Conservation (phyloP, 2,329 filamentous ascomycete species). For the Colletotrichum sojae region DNA sequence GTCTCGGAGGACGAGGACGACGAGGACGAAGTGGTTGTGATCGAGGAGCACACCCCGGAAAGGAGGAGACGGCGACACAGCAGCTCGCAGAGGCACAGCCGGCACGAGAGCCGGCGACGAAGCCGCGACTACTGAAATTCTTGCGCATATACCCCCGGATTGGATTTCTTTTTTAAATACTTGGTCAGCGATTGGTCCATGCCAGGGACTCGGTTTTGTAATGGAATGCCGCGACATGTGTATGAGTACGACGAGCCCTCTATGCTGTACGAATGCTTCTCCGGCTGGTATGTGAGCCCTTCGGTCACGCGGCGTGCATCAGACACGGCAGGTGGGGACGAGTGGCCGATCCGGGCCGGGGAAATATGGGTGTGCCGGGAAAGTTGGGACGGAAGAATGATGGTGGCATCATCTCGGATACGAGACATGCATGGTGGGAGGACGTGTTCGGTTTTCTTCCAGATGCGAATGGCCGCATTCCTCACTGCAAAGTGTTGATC, state of each 20-base stretch:
- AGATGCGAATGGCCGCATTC: slow-evolving; percentile 21
- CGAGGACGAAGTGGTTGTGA: slow-evolving; percentile 50
- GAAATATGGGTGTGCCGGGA: neutral
- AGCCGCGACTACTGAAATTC: slow-evolving; percentile 34
- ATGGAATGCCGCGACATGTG: neutral
- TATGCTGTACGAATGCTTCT: slow-evolving; percentile 14
- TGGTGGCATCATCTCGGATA: slow-evolving; percentile 16
- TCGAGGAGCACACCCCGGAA: slow-evolving; percentile 53
- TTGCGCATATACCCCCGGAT: slow-evolving; percentile 1
- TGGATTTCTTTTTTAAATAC: neutral
- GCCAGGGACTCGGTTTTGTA: neutral
- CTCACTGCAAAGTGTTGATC: slow-evolving; percentile 7
- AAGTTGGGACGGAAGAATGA: slow-evolving; percentile 27
- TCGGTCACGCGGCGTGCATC: slow-evolving; percentile 7
- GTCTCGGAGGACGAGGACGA: slow-evolving; percentile 46
- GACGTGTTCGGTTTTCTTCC: slow-evolving; percentile 31
- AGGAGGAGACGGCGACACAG: slow-evolving; percentile 45
- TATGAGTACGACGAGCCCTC: slow-evolving; percentile 1
- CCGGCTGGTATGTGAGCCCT: neutral
- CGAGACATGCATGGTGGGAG: slow-evolving; percentile 5
- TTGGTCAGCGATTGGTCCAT: neutral
- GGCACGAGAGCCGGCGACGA: slow-evolving; percentile 32
- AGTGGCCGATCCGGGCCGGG: neutral
- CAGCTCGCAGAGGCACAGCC: slow-evolving; percentile 30
- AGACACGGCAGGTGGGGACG: slow-evolving; percentile 6